Conservation (phyloP, 257 asterid genomes). For the Scutellaria minor region DNA sequence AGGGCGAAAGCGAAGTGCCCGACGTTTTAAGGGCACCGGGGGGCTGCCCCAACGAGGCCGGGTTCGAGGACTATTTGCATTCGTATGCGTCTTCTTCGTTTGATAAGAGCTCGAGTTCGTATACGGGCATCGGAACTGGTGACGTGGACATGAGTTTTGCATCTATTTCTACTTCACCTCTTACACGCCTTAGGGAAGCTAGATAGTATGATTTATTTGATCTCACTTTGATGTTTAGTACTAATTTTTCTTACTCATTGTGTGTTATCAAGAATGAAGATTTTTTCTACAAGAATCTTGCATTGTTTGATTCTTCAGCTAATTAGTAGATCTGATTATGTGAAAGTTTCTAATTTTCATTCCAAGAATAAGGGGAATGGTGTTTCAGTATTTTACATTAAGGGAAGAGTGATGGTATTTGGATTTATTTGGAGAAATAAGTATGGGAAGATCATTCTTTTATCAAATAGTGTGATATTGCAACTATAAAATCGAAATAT, state of each 20-base stretch:
- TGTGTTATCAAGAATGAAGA: neutral
- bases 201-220: conserved; percentile 32
- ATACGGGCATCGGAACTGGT: conserved; percentile 22
- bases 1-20: conserved; percentile 43
- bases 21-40: conserved; percentile 49
- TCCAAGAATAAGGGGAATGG: no score
- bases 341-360: no score
- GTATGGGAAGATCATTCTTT: no score
- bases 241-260: neutral
- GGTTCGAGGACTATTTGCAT: conserved; percentile 55
- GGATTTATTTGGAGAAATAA: no score
- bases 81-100: conserved; percentile 57
- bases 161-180: conserved; percentile 44
- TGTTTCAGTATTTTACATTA: no score
- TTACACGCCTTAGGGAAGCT: conserved; percentile 40
- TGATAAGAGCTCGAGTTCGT: conserved; percentile 39
- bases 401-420: no score
- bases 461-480: no score
- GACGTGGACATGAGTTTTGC: conserved; percentile 47
- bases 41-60: conserved; percentile 31
- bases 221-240: neutral
- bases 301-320: no score
- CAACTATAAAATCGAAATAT: no score
- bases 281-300: neutral
- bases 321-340: no score